Percentiles rank a stretch among this genome's conserved stretches.
phyloP scores from a whole-genome alignment of 2,329 filamentous ascomycete species.

The Chaetomium globosum region DNA sequence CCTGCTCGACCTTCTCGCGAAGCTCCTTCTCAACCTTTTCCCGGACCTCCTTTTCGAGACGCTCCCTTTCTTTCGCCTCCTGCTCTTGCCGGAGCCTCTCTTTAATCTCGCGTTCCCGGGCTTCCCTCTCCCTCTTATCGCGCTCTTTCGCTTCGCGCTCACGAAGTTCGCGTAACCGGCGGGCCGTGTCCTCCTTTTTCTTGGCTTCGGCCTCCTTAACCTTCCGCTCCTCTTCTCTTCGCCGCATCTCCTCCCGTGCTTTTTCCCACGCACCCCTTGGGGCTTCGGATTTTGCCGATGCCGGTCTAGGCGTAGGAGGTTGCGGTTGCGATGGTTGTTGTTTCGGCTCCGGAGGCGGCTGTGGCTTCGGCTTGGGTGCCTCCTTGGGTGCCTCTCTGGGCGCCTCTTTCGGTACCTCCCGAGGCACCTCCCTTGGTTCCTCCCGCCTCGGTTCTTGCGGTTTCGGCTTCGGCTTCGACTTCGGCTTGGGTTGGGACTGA shows the following conservation, averaged over 20 bases:
- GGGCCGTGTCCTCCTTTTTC: conserved; percentile 56
- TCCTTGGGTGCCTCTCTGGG: conserved; percentile 31
- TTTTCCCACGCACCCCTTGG: conserved; percentile 65
- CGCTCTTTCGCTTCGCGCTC: conserved; percentile 48
- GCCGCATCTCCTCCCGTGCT: conserved; percentile 67
- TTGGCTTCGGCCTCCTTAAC: conserved; percentile 59
- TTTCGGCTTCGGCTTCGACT: conserved; percentile 24
- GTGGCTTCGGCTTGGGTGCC: conserved; percentile 29
- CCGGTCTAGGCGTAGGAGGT: conserved; percentile 34
- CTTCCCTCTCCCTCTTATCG: conserved; percentile 46
- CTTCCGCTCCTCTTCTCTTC: conserved; percentile 65
- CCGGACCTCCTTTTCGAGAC: conserved; percentile 40
- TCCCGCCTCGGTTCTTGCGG: conserved; percentile 28
- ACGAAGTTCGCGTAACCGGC: conserved; percentile 46
- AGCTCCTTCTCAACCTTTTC: conserved; percentile 43
- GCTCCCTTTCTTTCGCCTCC: conserved; percentile 41
- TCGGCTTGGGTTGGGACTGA: conserved; percentile 28
- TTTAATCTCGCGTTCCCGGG: conserved; percentile 40
- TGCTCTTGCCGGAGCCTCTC: conserved; percentile 43
- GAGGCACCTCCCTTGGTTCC: conserved; percentile 30
- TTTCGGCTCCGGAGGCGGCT: conserved; percentile 29
- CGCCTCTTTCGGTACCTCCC: conserved; percentile 22
- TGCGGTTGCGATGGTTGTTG: conserved; percentile 13
- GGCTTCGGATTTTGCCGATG: conserved; percentile 40
- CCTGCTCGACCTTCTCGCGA: conserved; percentile 50